Evolutionary conservation across 75 land plant species (phyloP).

Genomic region (Adiantum capillusveneris): DNA sequence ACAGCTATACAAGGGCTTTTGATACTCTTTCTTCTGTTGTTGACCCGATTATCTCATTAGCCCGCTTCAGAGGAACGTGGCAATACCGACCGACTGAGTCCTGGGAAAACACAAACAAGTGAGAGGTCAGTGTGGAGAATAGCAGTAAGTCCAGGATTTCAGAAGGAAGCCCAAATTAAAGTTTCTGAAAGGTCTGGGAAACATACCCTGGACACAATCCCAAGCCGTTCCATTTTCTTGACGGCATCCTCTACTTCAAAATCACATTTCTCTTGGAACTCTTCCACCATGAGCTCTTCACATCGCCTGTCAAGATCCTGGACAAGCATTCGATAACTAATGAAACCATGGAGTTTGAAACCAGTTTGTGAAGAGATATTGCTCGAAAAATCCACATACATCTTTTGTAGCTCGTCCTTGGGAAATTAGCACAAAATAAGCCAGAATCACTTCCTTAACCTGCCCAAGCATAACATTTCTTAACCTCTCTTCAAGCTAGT

Average conservation of each 20-base stretch:
- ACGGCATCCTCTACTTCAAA: slow-evolving; percentile 96
- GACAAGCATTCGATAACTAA: neutral
- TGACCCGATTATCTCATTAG: slow-evolving; percentile 80
- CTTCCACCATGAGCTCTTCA: slow-evolving; percentile 65
- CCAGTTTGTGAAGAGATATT: neutral
- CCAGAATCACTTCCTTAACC: slow-evolving; percentile 97
- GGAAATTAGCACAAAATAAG: slow-evolving; percentile 77
- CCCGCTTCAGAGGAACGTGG: slow-evolving; percentile 58
- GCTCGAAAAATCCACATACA: slow-evolving; percentile 22
- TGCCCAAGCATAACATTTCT: slow-evolving; percentile 27
- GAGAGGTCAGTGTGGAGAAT: neutral
- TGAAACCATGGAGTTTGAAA: neutral
- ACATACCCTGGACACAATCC: slow-evolving; percentile 71
- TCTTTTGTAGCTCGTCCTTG: slow-evolving; percentile 72
- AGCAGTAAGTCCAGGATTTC: neutral
- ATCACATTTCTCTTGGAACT: slow-evolving; percentile 72
- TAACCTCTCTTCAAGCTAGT: too few species aligned
- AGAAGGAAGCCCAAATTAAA: too few species aligned
- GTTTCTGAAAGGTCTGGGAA: slow-evolving; percentile 2
- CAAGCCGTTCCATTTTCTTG: slow-evolving; percentile 66
- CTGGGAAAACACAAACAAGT: slow-evolving; percentile 29
- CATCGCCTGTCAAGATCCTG: slow-evolving; percentile 80
- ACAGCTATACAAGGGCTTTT: slow-evolving; percentile 25
- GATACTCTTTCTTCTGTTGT: slow-evolving; percentile 88
- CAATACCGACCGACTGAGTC: slow-evolving; percentile 66